These are phyloP conservation scores for Didymella sp. DNA, from an alignment of 2,329 filamentous ascomycete genomes.

Conservation along the genomic window DNA sequence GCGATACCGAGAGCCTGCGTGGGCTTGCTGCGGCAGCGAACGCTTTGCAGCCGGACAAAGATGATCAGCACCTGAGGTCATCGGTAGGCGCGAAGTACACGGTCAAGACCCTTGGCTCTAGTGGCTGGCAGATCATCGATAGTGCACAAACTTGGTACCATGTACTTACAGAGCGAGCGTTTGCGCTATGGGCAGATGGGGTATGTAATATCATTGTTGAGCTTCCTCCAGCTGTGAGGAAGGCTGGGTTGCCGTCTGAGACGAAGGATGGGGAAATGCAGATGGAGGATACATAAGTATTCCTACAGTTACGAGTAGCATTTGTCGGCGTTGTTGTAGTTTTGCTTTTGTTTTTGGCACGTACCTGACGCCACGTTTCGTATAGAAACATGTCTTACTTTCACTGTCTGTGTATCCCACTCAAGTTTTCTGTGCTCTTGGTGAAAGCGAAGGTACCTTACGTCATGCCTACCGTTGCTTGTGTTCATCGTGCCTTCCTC, in stretches of 20 bases:
- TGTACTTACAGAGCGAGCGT: constrained; percentile 35
- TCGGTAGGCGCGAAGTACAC: neutral
- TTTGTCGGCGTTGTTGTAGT: neutral
- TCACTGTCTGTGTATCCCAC: neutral
- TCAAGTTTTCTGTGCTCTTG: neutral
- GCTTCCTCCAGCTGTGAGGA: constrained; percentile 2
- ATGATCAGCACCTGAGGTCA: neutral
- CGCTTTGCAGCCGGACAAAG: constrained; percentile 30
- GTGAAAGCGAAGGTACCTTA: neutral
- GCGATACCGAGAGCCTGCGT: constrained; percentile 31
- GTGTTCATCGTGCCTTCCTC: constrained; percentile 2
- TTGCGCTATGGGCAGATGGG: constrained; percentile 43
- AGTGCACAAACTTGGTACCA: constrained; percentile 36
- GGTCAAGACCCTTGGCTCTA: constrained; percentile 35
- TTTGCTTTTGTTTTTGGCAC: neutral
- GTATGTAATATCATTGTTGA: constrained; percentile 43
- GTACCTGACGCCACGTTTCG: neutral
- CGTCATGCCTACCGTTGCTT: constrained; percentile 1
- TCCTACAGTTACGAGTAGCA: too few species aligned
- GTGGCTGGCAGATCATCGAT: constrained; percentile 33
- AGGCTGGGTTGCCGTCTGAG: neutral
- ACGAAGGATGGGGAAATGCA: neutral
- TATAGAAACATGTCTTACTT: neutral
- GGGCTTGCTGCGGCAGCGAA: constrained; percentile 45
- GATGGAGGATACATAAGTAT: constrained; percentile 1